A percentile compares a stretch with the other conserved stretches of the same genome.
phyloP scores from a whole-genome alignment of 805 yeast species.

The Pichia kluyveri region DNA sequence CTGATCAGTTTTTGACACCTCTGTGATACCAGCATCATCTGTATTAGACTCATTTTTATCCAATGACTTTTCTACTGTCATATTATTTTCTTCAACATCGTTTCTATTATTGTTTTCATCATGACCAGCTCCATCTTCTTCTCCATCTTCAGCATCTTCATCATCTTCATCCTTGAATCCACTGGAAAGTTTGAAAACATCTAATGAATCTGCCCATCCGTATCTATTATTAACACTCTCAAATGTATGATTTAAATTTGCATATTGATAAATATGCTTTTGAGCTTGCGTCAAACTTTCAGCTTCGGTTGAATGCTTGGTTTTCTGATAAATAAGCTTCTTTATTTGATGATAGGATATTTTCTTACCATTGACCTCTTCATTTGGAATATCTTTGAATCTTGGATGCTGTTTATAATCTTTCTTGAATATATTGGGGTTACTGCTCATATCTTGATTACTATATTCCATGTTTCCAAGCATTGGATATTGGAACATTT shows the following conservation, averaged over 20 bases:
- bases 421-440: background rate
- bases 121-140: background rate
- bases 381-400: constrained; percentile 7
- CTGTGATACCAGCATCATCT: background rate
- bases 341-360: constrained; percentile 10
- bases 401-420: constrained; percentile 8
- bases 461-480: background rate
- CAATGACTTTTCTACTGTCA: no score
- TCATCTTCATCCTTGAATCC: constrained; percentile 2
- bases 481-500: background rate
- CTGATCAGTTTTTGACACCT: background rate
- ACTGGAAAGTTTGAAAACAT: constrained; percentile 4
- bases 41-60: background rate
- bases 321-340: constrained; percentile 9
- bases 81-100: background rate
- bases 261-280: constrained; percentile 9
- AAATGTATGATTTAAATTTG: constrained; percentile 13
- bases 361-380: constrained; percentile 7
- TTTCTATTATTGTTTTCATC: background rate
- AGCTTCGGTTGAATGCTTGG: constrained; percentile 6
- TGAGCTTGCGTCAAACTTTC: constrained; percentile 12
- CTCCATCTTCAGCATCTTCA: background rate
- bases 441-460: background rate
- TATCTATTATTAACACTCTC: constrained; percentile 14
- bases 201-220: constrained; percentile 15